Conservation (phyloP, 495 filamentous ascomycete species). For the Penicillium macrosclerotiorum region DNA sequence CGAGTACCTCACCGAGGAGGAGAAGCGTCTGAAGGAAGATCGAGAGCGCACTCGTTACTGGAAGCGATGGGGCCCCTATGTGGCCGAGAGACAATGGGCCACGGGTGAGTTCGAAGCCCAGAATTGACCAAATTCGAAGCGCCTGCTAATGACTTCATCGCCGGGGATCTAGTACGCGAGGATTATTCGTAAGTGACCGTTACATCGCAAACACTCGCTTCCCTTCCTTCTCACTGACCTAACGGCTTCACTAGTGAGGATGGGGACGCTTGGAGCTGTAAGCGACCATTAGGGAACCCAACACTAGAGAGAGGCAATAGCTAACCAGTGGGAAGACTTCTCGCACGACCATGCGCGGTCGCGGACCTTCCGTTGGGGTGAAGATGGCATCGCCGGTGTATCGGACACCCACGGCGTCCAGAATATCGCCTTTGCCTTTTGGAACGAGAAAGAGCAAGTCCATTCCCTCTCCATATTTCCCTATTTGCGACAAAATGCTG, state of each 20-base stretch:
- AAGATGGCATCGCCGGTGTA: constrained; percentile 95
- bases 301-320: not conserved
- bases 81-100: constrained; percentile 78
- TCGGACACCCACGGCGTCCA: constrained; percentile 86
- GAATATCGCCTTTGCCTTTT: constrained; percentile 93
- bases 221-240: not conserved
- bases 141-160: constrained; percentile 25
- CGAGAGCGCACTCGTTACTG: constrained; percentile 65
- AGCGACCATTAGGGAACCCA: constrained; percentile 33
- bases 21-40: constrained; percentile 85
- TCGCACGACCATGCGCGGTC: constrained; percentile 87
- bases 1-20: constrained; percentile 81
- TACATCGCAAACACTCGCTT: not conserved
- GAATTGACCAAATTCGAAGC: constrained; percentile 6
- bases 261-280: constrained; percentile 95
- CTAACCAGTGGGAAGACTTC: constrained; percentile 61
- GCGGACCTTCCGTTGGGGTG: constrained; percentile 88
- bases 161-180: constrained; percentile 67
- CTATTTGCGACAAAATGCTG: not conserved
- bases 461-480: not conserved
- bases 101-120: constrained; percentile 56
- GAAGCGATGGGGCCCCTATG: constrained; percentile 84
- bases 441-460: constrained; percentile 92
- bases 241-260: constrained; percentile 50
- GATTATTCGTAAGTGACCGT: constrained; percentile 74